These are phyloP conservation scores for Aureobasidium vineae DNA, from an alignment of 2,329 filamentous ascomycete species.

Conservation along the genomic window DNA sequence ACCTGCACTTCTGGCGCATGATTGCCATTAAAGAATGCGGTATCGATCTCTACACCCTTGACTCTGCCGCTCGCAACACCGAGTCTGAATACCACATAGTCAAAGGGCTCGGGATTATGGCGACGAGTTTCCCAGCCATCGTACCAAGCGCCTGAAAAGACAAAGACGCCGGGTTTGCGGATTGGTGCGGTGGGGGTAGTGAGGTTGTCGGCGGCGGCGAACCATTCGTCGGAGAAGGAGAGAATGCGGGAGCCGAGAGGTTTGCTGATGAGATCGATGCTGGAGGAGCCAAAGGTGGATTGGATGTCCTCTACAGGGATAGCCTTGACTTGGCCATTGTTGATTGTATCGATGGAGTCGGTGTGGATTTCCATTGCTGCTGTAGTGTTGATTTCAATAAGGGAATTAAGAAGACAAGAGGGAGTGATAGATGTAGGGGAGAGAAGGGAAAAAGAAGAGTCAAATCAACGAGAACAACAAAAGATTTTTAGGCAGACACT, in stretches of 20 bases:
- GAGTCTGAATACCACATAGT: slow-evolving; percentile 60
- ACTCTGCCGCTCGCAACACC: slow-evolving; percentile 68
- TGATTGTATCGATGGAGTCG: slow-evolving; percentile 23
- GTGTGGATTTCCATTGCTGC: slow-evolving; percentile 28
- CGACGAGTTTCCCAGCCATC: slow-evolving; percentile 64
- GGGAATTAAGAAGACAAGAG: not conserved
- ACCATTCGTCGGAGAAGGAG: slow-evolving; percentile 60
- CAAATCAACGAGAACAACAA: not conserved
- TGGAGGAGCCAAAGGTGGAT: slow-evolving; percentile 54
- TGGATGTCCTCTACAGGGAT: slow-evolving; percentile 46
- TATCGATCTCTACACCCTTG: slow-evolving; percentile 74
- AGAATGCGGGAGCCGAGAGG: slow-evolving; percentile 54
- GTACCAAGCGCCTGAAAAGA: slow-evolving; percentile 62
- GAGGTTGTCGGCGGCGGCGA: slow-evolving; percentile 59
- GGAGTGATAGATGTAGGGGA: not conserved
- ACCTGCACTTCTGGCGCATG: slow-evolving; percentile 77
- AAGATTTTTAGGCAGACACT: not conserved
- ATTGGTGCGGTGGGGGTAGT: slow-evolving; percentile 57
- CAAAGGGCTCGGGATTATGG: slow-evolving; percentile 57
- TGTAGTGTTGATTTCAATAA: not conserved
- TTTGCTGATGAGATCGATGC: slow-evolving; percentile 55
- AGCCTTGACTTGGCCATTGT: slow-evolving; percentile 19
- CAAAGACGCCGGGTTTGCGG: slow-evolving; percentile 58
- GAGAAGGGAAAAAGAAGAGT: not conserved
- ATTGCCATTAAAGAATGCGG: slow-evolving; percentile 78